Evolutionary conservation across 306 rosid genomes (phyloP).

Genomic region (Fragaria vesca): DNA sequence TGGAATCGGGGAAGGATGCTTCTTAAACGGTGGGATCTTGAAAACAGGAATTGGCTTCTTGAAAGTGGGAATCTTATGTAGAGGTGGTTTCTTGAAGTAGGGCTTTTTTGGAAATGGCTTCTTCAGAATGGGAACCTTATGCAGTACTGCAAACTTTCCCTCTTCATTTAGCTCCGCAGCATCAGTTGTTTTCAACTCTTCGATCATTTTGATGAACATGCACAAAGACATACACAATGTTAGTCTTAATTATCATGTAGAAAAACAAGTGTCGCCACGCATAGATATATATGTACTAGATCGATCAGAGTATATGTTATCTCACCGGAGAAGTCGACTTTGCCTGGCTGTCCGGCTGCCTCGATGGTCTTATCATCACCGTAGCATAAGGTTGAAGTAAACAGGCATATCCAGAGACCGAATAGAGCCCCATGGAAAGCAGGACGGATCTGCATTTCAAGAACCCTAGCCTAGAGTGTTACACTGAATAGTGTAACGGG

Average conservation of each 20-base stretch:
- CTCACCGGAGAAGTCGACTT: slow-evolving; percentile 29
- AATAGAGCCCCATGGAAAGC: slow-evolving; percentile 24
- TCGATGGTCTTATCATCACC: not conserved
- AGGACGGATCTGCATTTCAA: slow-evolving; percentile 18
- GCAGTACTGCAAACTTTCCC: slow-evolving; percentile 13
- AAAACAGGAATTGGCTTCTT: slow-evolving; percentile 12
- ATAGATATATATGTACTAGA: not conserved
- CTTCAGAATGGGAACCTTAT: not conserved
- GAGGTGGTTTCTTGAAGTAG: not conserved
- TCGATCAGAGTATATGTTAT: not conserved
- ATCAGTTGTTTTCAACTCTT: not conserved
- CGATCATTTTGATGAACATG: not conserved
- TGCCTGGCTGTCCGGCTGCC: not conserved
- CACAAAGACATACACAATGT: not conserved
- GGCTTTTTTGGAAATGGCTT: slow-evolving; percentile 12
- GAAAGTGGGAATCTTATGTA: not conserved
- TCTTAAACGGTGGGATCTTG: slow-evolving; percentile 8
- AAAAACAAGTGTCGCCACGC: no score
- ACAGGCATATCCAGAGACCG: slow-evolving; percentile 29
- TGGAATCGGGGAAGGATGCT: not conserved
- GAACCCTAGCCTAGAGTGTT: not conserved
- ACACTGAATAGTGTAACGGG: not conserved
- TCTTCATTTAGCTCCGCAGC: slow-evolving; percentile 6
- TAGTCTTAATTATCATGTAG: not conserved
- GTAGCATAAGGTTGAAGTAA: slow-evolving; percentile 30